These are phyloP conservation scores for Syncephalastrum contaminatum DNA, from an alignment of 371 early-diverging fungal genomes.

Conservation along the genomic window DNA sequence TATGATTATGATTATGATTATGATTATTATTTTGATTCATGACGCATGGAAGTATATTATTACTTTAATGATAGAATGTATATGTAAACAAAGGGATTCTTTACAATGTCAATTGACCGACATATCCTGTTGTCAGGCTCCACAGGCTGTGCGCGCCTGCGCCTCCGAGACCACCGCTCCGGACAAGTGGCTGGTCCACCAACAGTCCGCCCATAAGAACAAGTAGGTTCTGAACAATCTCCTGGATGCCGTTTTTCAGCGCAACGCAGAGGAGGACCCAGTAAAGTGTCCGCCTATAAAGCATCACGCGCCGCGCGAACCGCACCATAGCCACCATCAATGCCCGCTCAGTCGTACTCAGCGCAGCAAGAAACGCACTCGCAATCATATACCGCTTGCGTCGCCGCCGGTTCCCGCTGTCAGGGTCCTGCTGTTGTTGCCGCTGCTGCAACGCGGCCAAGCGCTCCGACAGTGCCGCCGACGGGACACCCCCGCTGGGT, in stretches of 20 bases:
- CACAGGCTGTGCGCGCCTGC: conserved; percentile 22
- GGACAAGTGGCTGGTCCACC: conserved; percentile 5
- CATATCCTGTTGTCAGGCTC: conserved; percentile 24
- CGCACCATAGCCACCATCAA: conserved; percentile 5
- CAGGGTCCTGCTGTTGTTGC: conserved; percentile 6
- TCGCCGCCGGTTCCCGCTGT: not conserved
- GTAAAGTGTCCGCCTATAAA: conserved; percentile 27
- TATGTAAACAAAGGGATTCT: conserved; percentile 8
- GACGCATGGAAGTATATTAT: too few species aligned
- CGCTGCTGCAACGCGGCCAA: conserved; percentile 11
- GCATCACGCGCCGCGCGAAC: conserved; percentile 17
- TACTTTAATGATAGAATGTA: too few species aligned
- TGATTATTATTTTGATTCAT: too few species aligned
- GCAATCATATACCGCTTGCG: conserved; percentile 5
- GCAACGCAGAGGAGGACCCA: conserved; percentile 36
- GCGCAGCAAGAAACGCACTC: conserved; percentile 1
- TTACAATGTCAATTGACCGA: conserved; percentile 14
- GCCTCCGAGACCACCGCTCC: conserved; percentile 8
- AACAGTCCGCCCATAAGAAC: conserved; percentile 25
- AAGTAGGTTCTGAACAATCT: conserved; percentile 27
- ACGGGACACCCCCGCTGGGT: conserved; percentile 9
- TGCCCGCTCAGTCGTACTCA: conserved; percentile 6
- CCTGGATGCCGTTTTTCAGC: conserved; percentile 32
- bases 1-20: too few species aligned
- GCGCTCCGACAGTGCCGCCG: conserved; percentile 18